phyloP scores from a whole-genome alignment of 2,329 filamentous ascomycete genomes.

The Aureobasidium sp. region DNA sequence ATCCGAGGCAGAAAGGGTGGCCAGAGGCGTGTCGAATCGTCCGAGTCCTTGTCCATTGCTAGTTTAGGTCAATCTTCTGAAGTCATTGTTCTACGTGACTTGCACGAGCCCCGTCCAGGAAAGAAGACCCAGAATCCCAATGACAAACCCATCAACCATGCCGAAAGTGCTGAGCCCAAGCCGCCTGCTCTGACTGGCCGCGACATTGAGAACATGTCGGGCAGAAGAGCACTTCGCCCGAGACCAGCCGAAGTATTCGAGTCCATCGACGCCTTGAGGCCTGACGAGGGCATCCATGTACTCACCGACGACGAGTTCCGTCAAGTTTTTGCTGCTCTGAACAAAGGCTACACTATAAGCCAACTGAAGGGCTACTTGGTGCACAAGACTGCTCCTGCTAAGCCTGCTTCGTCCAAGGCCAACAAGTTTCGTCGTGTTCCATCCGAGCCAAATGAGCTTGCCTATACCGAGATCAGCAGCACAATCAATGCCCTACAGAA shows the following conservation, averaged over 20 bases:
- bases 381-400: not conserved
- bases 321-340: not conserved
- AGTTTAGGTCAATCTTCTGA: constrained; percentile 13
- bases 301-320: not conserved
- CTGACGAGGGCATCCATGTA: not conserved
- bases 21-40: constrained; percentile 3
- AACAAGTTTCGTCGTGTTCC: not conserved
- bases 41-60: constrained; percentile 11
- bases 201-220: constrained; percentile 3
- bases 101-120: constrained; percentile 6
- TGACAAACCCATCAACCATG: not conserved
- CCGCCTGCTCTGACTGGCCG: not conserved
- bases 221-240: not conserved
- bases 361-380: not conserved
- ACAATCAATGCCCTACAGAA: not conserved
- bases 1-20: constrained; percentile 10
- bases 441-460: not conserved
- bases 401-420: not conserved
- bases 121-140: not conserved
- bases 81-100: constrained; percentile 15
- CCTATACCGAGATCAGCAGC: not conserved
- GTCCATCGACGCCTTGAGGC: not conserved
- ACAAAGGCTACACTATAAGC: not conserved
- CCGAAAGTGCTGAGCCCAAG: not conserved
- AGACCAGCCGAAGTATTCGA: not conserved